These are phyloP conservation scores for Danielozyma ontarioensis DNA, from an alignment of 805 yeast genomes.

Conservation along the genomic window DNA sequence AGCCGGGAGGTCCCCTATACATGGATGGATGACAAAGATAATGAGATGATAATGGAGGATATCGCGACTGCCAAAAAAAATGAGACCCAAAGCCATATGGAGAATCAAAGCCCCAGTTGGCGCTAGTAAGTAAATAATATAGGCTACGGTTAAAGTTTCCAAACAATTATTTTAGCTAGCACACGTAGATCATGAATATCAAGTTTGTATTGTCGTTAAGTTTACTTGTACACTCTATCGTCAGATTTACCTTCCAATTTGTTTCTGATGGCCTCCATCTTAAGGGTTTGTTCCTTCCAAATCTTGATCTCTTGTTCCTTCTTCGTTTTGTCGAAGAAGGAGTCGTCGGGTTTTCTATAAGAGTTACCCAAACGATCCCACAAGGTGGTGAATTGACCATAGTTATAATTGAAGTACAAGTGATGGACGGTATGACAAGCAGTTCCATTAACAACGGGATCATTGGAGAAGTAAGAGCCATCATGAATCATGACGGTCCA, in stretches of 20 bases:
- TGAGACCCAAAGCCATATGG: no score
- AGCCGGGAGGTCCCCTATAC: no score
- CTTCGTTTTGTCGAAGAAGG: constrained; percentile 52
- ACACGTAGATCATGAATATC: background rate
- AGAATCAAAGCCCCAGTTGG: no score
- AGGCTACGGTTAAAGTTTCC: no score
- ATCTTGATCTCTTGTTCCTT: constrained; percentile 53
- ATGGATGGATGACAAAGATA: no score
- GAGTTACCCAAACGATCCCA: constrained; percentile 97
- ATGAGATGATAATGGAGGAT: no score
- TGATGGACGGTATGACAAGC: constrained; percentile 98
- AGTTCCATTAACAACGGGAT: constrained; percentile 93
- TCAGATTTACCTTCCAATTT: constrained; percentile 74
- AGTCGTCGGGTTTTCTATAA: constrained; percentile 87
- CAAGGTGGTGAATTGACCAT: constrained; percentile 95
- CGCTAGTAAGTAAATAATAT: no score
- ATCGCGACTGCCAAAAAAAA: background rate
- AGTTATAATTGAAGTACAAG: constrained; percentile 93
- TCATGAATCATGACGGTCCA: constrained; percentile 99
- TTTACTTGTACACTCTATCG: constrained; percentile 63
- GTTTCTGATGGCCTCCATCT: constrained; percentile 74
- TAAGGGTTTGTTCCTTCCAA: constrained; percentile 65
- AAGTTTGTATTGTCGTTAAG: background rate
- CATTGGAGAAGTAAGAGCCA: constrained; percentile 90
- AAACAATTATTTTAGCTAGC: no score